A percentile compares a stretch with the other conserved stretches of the same genome.
phyloP scores from a whole-genome alignment of 257 asterid species.

The Verbena officinalis region DNA sequence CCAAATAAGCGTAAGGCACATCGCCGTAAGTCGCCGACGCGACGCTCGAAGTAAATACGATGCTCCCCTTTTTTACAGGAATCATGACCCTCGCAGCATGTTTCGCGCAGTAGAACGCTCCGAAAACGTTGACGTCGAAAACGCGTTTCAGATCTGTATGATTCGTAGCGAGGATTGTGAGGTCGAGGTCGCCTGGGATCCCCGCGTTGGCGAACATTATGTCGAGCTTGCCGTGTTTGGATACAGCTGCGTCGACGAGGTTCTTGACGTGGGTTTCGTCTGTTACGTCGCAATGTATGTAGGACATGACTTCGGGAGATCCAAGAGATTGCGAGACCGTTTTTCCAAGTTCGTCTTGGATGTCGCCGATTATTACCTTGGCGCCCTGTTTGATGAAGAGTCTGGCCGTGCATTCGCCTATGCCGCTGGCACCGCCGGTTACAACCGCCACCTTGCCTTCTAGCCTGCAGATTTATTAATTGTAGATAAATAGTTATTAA shows the following conservation, averaged over 20 bases:
- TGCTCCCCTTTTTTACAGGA: conserved; percentile 37
- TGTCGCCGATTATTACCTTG: conserved; percentile 46
- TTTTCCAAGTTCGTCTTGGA: conserved; percentile 39
- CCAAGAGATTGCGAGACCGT: conserved; percentile 27
- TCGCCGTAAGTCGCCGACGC: conserved; percentile 30
- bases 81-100: conserved; percentile 46
- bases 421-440: conserved; percentile 51
- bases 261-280: conserved; percentile 31
- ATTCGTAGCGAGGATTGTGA: conserved; percentile 18
- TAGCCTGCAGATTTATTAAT: conserved; percentile 23
- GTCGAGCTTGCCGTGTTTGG: conserved; percentile 46
- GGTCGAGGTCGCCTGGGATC: neutral
- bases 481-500: no score
- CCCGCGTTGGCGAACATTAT: conserved; percentile 51
- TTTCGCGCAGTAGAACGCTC: conserved; percentile 40
- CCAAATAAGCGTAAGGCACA: conserved; percentile 27
- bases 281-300: conserved; percentile 46
- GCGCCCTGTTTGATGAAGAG: conserved; percentile 41
- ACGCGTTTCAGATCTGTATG: conserved; percentile 31
- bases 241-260: conserved; percentile 37
- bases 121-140: conserved; percentile 43
- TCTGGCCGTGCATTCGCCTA: conserved; percentile 34
- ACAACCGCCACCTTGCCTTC: conserved; percentile 41
- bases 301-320: conserved; percentile 23
- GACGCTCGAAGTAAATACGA: conserved; percentile 36